Conservation (phyloP, 164 flowering plant species). For the Hamamelis virginiana region DNA sequence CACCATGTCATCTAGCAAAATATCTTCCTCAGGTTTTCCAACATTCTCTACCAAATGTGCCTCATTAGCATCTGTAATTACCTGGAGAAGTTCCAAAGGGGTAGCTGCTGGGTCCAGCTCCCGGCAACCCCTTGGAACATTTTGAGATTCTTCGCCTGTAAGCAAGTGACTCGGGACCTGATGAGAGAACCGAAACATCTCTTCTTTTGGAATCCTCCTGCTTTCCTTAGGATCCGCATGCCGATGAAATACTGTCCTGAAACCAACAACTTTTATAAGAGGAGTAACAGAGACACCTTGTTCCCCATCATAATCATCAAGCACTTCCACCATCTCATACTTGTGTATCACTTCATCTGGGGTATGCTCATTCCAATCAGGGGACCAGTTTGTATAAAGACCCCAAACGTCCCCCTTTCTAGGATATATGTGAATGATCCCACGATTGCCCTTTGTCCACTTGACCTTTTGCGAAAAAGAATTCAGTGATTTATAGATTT, state of each 20-base stretch:
- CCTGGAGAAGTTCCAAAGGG: slow-evolving; percentile 54
- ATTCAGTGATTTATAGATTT: slow-evolving; percentile 31
- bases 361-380: slow-evolving; percentile 53
- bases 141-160: slow-evolving; percentile 52
- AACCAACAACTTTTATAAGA: slow-evolving; percentile 47
- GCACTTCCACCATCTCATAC: slow-evolving; percentile 67
- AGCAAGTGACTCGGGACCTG: slow-evolving; percentile 52
- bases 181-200: slow-evolving; percentile 67
- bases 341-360: slow-evolving; percentile 50
- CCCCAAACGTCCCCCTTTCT: slow-evolving; percentile 71
- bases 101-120: slow-evolving; percentile 72
- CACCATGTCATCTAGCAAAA: no score
- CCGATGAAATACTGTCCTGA: slow-evolving; percentile 45
- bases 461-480: slow-evolving; percentile 61
- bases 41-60: slow-evolving; percentile 4
- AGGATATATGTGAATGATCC: slow-evolving; percentile 47
- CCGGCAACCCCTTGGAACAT: slow-evolving; percentile 51
- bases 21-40: slow-evolving; percentile 12
- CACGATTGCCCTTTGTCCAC: slow-evolving; percentile 50
- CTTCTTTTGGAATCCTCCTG: slow-evolving; percentile 41
- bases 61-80: slow-evolving; percentile 19
- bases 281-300: slow-evolving; percentile 43
- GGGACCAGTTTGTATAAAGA: slow-evolving; percentile 58
- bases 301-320: slow-evolving; percentile 46
- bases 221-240: slow-evolving; percentile 28